A percentile compares a stretch with the other conserved stretches of the same genome.
phyloP scores from a whole-genome alignment of 306 rosid species.

The Heteromeles arbutifolia region DNA sequence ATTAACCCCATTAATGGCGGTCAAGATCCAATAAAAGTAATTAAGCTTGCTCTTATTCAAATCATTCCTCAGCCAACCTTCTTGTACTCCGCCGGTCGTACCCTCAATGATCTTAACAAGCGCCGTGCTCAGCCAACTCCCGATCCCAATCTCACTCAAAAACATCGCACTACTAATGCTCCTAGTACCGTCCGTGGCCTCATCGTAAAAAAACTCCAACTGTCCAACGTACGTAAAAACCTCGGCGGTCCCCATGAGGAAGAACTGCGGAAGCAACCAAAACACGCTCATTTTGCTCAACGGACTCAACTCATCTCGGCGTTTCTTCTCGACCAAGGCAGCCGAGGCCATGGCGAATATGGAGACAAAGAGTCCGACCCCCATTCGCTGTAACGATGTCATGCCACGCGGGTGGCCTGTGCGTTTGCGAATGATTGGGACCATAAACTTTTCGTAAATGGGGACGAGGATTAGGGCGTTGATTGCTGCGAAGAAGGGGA shows the following conservation, averaged over 20 bases:
- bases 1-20: slow-evolving; percentile 29
- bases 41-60: slow-evolving; percentile 39
- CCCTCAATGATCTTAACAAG: slow-evolving; percentile 30
- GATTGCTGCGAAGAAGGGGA: slow-evolving; percentile 34
- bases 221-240: slow-evolving; percentile 66
- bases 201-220: slow-evolving; percentile 60
- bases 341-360: slow-evolving; percentile 43
- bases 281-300: slow-evolving; percentile 37
- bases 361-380: slow-evolving; percentile 46
- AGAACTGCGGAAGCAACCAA: slow-evolving; percentile 59
- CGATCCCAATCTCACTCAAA: slow-evolving; percentile 45
- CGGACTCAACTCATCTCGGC: slow-evolving; percentile 21
- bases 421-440: slow-evolving; percentile 35
- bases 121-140: slow-evolving; percentile 50
- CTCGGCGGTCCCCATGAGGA: slow-evolving; percentile 48
- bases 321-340: slow-evolving; percentile 35
- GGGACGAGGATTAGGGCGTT: slow-evolving; percentile 49
- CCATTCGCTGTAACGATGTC: slow-evolving; percentile 55
- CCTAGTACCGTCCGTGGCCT: slow-evolving; percentile 56
- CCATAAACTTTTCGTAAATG: slow-evolving; percentile 40
- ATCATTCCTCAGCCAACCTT: slow-evolving; percentile 45
- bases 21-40: slow-evolving; percentile 46
- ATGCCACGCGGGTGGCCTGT: slow-evolving; percentile 59
- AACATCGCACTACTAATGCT: slow-evolving; percentile 55
- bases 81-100: slow-evolving; percentile 25